Conservation (phyloP, 208 protist genomes). For the Wallacemonas rigidus region DNA sequence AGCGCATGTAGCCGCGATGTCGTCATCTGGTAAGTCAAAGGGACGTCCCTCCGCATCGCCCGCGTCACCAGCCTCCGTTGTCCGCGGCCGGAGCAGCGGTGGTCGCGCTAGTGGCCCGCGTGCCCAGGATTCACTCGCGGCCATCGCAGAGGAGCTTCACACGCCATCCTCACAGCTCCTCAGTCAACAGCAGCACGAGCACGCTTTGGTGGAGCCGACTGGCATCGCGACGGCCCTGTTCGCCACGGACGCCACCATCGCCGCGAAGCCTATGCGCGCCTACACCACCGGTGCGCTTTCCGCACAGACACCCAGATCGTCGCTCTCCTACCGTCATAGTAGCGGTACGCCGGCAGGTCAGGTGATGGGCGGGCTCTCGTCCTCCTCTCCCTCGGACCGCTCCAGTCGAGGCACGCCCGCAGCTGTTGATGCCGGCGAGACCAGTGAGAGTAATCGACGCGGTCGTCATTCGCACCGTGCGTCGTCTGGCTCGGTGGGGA, state of each 20-base stretch:
- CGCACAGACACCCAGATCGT: too few relatives aligned
- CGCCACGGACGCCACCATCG: background rate
- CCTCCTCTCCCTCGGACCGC: too few relatives aligned
- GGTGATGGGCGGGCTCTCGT: too few relatives aligned
- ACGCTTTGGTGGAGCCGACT: background rate
- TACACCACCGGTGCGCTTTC: too few relatives aligned
- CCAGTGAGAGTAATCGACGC: too few relatives aligned
- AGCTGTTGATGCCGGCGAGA: too few relatives aligned
- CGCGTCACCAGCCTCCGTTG: background rate
- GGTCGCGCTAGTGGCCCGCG: background rate
- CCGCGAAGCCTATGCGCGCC: background rate
- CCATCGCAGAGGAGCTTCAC: background rate
- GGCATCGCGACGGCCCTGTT: conserved; percentile 1
- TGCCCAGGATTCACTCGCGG: background rate
- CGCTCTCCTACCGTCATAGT: too few relatives aligned
- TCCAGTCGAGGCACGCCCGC: too few relatives aligned
- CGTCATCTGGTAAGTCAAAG: background rate
- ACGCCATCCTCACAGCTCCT: conserved; percentile 21
- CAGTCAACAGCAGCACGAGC: conserved; percentile 14
- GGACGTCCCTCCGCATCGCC: background rate
- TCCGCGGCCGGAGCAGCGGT: background rate
- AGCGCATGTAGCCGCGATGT: background rate
- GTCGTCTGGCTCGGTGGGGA: background rate
- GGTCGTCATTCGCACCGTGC: too few relatives aligned
- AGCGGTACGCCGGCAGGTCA: too few relatives aligned